Evolutionary conservation across 2,329 filamentous ascomycete genomes (phyloP), one percentile per base, ranked within the genome.

Genomic region (Verticillium nubilum): DNA sequence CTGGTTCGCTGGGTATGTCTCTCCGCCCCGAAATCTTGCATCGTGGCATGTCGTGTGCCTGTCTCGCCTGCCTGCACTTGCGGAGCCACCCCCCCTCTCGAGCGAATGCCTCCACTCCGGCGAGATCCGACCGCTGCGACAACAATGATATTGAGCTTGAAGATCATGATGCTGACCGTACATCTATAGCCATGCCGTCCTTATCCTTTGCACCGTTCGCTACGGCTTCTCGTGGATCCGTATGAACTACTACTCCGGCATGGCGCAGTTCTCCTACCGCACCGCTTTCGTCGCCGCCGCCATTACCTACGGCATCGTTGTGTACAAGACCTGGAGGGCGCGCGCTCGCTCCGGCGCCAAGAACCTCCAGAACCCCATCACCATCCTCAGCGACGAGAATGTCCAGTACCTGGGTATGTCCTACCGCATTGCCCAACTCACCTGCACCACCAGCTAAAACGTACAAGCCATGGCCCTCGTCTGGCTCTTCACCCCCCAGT

Each of bases 321-420:
- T 99, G 63, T 98, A 97, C 84, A 99, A 99, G 86, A 93, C 92
- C 60, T 91, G 93, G 80, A 88, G 93, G 66, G 91, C 93, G 67
- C 89, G 92, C 66, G 84, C 90, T 68, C 90, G 91, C 83, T 82
- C 87, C 56, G 88, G 89, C 64, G 86, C 80, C 62, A 86, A 80
- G 72, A 75, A 86, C 68, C 85, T 76, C 42, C 72, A 73, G 57
- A 85, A 89, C 60, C 74, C 83, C 55, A 58, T 94, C 61, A 84
- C 87, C 62, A 79, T 97, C 65, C 80, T 89, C 59, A 81, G 86
- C 13, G 95, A 99, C 73, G 95, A 99, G 83, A 99, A 99, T 76
- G 91, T 99, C 57, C 95, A 98, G 77, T 99, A 99, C 74, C 84
- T 99, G 62, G 81, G 95, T 98, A 84, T 73, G 92, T 78, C 33